Percentiles rank a stretch among this genome's conserved stretches.
Evolutionary conservation across 2,329 filamentous ascomycete genomes (phyloP).

Genomic region (Pseudogymnoascus sp.): DNA sequence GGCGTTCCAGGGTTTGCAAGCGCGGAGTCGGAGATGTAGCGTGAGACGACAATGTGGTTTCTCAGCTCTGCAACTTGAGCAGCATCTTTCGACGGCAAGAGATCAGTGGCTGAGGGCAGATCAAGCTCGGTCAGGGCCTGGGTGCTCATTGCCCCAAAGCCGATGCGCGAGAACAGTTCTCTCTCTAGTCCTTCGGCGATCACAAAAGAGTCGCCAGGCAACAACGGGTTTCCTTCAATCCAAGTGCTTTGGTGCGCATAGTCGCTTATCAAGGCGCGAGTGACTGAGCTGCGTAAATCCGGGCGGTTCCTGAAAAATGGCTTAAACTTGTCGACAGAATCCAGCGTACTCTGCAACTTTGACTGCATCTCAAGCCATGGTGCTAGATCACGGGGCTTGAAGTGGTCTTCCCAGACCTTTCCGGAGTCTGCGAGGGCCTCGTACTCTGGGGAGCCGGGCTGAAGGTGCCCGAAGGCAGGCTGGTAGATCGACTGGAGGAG

Average conservation of each 20-base stretch:
- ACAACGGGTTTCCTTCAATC: slow-evolving; percentile 19
- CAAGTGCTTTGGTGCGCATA: slow-evolving; percentile 21
- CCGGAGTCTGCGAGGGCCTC: slow-evolving; percentile 17
- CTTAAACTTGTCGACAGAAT: slow-evolving; percentile 10
- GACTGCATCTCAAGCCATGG: slow-evolving; percentile 10
- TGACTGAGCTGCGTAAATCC: slow-evolving; percentile 11
- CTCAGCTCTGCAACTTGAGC: slow-evolving; percentile 15
- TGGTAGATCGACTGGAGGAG: not conserved
- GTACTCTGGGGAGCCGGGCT: slow-evolving; percentile 15
- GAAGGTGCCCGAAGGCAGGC: not conserved
- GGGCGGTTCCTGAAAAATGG: slow-evolving; percentile 2
- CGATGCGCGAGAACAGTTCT: not conserved
- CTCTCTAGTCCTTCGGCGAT: slow-evolving; percentile 13
- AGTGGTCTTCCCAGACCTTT: slow-evolving; percentile 20
- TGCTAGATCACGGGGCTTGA: slow-evolving; percentile 15
- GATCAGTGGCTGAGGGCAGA: slow-evolving; percentile 9
- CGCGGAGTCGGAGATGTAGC: slow-evolving; percentile 17
- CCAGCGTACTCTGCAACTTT: slow-evolving; percentile 9
- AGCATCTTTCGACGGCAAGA: slow-evolving; percentile 3
- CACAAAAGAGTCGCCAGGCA: slow-evolving; percentile 9
- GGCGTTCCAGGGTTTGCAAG: slow-evolving; percentile 12
- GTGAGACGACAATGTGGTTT: slow-evolving; percentile 21
- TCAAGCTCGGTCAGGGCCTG: slow-evolving; percentile 7
- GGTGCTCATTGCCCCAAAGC: slow-evolving; percentile 5
- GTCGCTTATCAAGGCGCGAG: slow-evolving; percentile 10